A percentile compares a stretch with the other conserved stretches of the same genome.
Conservation (phyloP, 1,284 basidiomycete species). For the Ceratobasidium sp. region DNA sequence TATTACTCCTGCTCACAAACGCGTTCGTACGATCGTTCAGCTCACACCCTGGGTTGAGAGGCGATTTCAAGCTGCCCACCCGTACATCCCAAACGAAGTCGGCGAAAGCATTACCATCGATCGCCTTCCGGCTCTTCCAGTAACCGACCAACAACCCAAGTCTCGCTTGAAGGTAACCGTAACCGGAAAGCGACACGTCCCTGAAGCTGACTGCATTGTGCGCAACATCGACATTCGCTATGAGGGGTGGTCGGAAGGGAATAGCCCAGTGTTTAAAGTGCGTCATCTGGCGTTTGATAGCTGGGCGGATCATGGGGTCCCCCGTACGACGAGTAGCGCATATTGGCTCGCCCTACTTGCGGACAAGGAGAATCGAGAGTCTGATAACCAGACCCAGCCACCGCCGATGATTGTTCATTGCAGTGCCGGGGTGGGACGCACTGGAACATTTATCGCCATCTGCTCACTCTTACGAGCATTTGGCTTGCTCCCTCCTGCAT, state of each 20-base stretch:
- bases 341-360: conserved; percentile 38
- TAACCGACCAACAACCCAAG: conserved; percentile 57
- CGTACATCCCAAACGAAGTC: conserved; percentile 70
- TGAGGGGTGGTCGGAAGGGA: conserved; percentile 42
- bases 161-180: conserved; percentile 58
- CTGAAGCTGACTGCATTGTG: conserved; percentile 63
- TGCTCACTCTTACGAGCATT: conserved; percentile 69
- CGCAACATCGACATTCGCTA: conserved; percentile 55
- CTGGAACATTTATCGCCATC: conserved; percentile 61
- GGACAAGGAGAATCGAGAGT: conserved; percentile 43
- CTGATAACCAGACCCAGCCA: too few species aligned
- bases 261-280: conserved; percentile 49
- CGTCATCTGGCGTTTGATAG: conserved; percentile 74
- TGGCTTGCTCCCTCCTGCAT: conserved; percentile 16
- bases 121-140: conserved; percentile 54
- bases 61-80: conserved; percentile 72
- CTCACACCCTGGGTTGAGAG: conserved; percentile 73
- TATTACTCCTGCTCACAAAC: conserved; percentile 44
- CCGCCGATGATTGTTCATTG: conserved; percentile 85
- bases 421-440: conserved; percentile 55
- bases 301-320: conserved; percentile 87
- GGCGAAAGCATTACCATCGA: conserved; percentile 62
- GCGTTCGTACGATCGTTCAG: conserved; percentile 77
- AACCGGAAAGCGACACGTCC: conserved; percentile 49
- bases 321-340: conserved; percentile 53